Evolutionary conservation across 192 early-diverging fungal genomes (phyloP).

Genomic region (Jimgerdemannia lactiflua): DNA sequence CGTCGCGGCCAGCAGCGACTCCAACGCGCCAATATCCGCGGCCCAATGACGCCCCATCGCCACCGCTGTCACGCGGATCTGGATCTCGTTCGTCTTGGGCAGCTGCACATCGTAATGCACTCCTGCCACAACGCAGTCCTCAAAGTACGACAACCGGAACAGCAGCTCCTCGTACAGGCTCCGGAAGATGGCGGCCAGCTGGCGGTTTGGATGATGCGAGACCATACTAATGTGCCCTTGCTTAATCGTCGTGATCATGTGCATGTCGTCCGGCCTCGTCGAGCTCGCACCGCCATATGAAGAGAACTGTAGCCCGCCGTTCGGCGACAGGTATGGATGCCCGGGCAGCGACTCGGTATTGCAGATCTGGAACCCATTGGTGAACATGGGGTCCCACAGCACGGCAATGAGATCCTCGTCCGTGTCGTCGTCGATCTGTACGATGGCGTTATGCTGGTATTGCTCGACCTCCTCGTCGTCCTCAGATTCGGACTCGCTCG

Average conservation of each 20-base stretch:
- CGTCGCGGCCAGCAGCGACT: constrained; percentile 20
- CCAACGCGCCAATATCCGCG: no score
- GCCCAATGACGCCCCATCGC: constrained; percentile 55
- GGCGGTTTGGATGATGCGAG: constrained; percentile 70
- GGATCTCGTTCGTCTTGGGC: constrained; percentile 55
- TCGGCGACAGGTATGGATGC: constrained; percentile 33
- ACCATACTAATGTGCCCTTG: constrained; percentile 51
- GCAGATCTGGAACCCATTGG: constrained; percentile 60
- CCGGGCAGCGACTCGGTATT: constrained; percentile 49
- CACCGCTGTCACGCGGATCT: constrained; percentile 60
- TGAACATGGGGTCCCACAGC: constrained; percentile 49
- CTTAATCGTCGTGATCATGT: constrained; percentile 60
- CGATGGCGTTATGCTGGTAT: constrained; percentile 48
- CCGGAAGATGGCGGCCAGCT: constrained; percentile 65
- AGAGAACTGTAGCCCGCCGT: no score
- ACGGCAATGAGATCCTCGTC: constrained; percentile 72
- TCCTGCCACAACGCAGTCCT: constrained; percentile 62
- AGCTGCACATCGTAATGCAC: constrained; percentile 62
- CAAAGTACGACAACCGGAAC: constrained; percentile 58
- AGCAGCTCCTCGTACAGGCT: constrained; percentile 63
- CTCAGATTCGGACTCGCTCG: constrained; percentile 27
- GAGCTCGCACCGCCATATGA: no score
- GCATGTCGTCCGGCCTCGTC: constrained; percentile 39
- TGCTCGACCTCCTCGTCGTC: no score
- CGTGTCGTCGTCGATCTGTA: constrained; percentile 80